Percentiles rank a stretch among this genome's conserved stretches.
Evolutionary conservation across 2,329 filamentous ascomycete species (phyloP).

Genomic region (Microdochium nivale): DNA sequence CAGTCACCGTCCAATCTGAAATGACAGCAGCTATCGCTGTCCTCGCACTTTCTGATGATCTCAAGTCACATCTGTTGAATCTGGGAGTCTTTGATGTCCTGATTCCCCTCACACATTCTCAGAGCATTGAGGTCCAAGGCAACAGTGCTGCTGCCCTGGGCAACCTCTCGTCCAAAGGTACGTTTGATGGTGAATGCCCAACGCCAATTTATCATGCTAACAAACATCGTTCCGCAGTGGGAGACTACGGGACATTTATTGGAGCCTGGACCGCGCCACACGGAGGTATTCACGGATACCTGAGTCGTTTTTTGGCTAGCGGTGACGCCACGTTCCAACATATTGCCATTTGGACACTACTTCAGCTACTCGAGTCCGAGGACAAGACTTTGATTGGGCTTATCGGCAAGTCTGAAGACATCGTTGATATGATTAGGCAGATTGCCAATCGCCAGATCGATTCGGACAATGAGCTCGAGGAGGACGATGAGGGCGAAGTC

Average conservation of each 20-base stretch:
- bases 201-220: background rate
- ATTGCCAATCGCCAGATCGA: conserved; percentile 88
- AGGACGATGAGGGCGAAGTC: conserved; percentile 89
- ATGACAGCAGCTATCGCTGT: conserved; percentile 99
- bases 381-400: conserved; percentile 81
- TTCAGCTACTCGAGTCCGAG: conserved; percentile 92
- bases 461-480: conserved; percentile 75
- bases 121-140: conserved; percentile 95
- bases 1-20: conserved; percentile 90
- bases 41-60: conserved; percentile 85
- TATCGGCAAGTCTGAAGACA: conserved; percentile 83
- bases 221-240: conserved; percentile 48
- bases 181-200: conserved; percentile 10
- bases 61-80: conserved; percentile 84
- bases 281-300: conserved; percentile 91
- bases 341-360: conserved; percentile 95
- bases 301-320: conserved; percentile 85
- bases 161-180: conserved; percentile 95
- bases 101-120: conserved; percentile 88
- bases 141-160: conserved; percentile 95
- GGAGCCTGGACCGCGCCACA: conserved; percentile 89
- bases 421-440: conserved; percentile 83
- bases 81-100: conserved; percentile 93
- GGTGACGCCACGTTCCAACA: conserved; percentile 98
- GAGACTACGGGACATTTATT: conserved; percentile 93